Base-by-base conservation (phyloP, 1,284 basidiomycete species). In the Pascua sp. region DNA sequence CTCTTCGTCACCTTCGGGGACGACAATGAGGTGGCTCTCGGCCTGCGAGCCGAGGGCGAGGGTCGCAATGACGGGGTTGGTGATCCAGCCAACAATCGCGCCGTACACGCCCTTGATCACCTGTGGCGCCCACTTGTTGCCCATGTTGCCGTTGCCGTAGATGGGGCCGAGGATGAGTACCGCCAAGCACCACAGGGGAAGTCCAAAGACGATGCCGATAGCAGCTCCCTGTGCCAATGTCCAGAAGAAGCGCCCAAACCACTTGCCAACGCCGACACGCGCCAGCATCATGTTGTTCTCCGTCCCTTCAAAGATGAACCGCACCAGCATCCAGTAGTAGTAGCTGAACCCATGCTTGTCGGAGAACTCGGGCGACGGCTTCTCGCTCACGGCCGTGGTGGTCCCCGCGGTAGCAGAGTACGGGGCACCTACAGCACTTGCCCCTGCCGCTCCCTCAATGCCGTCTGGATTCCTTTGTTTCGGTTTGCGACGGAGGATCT, bases 241-340 rank as follows among this genome's bases (percentile, higher is more conserved):
- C 66, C 75, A 73, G 1, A 68, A 43, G 5, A 78, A 47, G 8
- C 72, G 55, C 5, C 67, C 65, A 9, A 69, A 59, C 72, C 72
- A 74, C 9, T 56, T 47, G 17, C 45, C 47, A 12, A 67, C 44
- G 4, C 55, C 65, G 10, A 50, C 40, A 12, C 59, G 55, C 32
- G 61, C 63, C n/a, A 68, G 48, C 15, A 78, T 56, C 63, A 76
- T 76, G 60, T 77, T 77, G 57, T 69, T 67, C 58, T 77, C 77
- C 0, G 75, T 77, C 12, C 77, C 77, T 57, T 78, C 77, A 47
- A 78, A 77, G 18, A 70, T 68, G 68, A 77, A 78, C 39, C 77
- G 65, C 12, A 77, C 55, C 0, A 77, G 60, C 75, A 77, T 77
- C 57, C 56, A 62, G 56, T 59, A 68, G 49, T 75, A 74, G 62